Base-by-base conservation (phyloP, 176 grass and related monocot species). In the Saccharum spontaneum region DNA sequence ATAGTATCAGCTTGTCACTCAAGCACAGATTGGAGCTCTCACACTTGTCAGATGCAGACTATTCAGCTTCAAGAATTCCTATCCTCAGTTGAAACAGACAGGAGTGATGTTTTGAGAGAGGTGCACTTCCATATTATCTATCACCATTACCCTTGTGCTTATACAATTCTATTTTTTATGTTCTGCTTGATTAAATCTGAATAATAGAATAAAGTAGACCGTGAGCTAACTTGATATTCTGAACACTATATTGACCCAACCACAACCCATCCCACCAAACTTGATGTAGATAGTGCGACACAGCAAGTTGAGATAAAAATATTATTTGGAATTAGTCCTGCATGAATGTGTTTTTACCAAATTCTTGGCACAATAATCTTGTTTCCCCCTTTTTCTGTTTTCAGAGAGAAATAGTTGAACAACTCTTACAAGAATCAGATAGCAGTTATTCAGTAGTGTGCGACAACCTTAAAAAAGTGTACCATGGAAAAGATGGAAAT, bases 391-490 rank as follows among this genome's bases (percentile, higher is more conserved):
- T 46, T 46, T 62, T 78, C 18, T 65, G 12, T 83, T 87, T 87
- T 67, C 88, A 97, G 94, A 79, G 84, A 40, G 86, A 91, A 43
- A 75, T 79, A n/a, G 94, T 94, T 79, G 81, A 97, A 43, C 84
- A 92, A 44, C 69, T 92, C 54, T 46, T 94, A 43, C 37, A 69
- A 86, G 78, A 89, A 72, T 64, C 81, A n/a, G 78, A 43, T 68
- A 75, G 3, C 20, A 89, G 59, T 57, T 81, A 86, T 71, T 85
- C 84, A 0, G 71, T 94, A 38, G 91, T 97, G 78, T 94, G 85
- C 37, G 81, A 97, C 65, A 94, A 92, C 76, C 63, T 97, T 28
- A 90, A 81, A 65, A 97, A 94, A 82, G 78, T 92, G 49, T 97
- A 97, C 65, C 84, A 67, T 70, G 90, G 88, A 83, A 81, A 68